A percentile compares a stretch with the other conserved stretches of the same genome.
phyloP scores from a whole-genome alignment of 1,139 yeast species.

The Geotrichum carabidarum region DNA sequence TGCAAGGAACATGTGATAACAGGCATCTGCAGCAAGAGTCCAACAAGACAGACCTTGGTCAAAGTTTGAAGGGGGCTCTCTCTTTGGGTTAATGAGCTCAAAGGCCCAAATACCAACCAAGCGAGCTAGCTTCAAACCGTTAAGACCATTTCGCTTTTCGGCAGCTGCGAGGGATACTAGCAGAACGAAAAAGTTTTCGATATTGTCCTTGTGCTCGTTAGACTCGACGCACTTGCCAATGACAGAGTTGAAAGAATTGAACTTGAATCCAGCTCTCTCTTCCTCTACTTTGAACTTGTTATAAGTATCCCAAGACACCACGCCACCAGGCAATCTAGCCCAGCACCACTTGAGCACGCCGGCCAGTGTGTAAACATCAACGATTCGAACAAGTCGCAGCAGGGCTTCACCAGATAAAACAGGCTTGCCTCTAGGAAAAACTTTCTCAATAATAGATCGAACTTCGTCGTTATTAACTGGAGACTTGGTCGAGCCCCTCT shows the following conservation, averaged over 20 bases:
- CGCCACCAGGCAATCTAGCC: constrained; percentile 73
- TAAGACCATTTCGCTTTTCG: constrained; percentile 69
- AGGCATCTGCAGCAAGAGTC: constrained; percentile 70
- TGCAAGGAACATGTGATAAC: constrained; percentile 72
- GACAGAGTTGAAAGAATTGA: constrained; percentile 61
- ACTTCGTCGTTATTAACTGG: constrained; percentile 27
- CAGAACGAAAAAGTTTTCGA: constrained; percentile 78
- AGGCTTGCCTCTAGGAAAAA: constrained; percentile 27
- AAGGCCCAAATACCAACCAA: constrained; percentile 92
- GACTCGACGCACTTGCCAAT: constrained; percentile 82
- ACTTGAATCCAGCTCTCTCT: constrained; percentile 50
- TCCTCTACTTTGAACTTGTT: constrained; percentile 63
- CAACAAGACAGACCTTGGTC: constrained; percentile 71
- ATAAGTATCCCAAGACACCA: constrained; percentile 84
- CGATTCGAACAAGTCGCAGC: constrained; percentile 29
- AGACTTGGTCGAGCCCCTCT: constrained; percentile 4
- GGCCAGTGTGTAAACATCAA: constrained; percentile 49
- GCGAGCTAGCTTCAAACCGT: constrained; percentile 74
- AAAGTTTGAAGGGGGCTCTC: constrained; percentile 41
- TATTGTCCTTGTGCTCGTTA: constrained; percentile 84
- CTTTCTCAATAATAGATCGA: constrained; percentile 26
- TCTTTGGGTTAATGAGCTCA: constrained; percentile 38
- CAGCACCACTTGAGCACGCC: constrained; percentile 76
- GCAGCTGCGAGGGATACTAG: constrained; percentile 78
- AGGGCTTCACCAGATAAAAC: constrained; percentile 32